phyloP scores from a whole-genome alignment of 2,329 filamentous ascomycete genomes.

The Westerdykella sp. region DNA sequence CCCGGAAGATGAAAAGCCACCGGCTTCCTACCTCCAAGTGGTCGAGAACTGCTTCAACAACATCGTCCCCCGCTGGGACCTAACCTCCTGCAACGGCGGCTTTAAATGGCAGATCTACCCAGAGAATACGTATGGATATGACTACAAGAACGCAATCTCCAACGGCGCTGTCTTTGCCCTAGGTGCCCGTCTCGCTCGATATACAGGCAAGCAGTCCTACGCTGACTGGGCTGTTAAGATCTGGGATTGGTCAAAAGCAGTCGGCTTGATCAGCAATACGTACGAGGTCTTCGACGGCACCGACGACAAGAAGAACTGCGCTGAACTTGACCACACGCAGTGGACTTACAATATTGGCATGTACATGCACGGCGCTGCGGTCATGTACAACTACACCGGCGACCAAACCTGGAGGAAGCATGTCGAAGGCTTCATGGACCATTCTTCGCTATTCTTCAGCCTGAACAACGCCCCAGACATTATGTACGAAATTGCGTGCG shows the following conservation, averaged over 20 bases:
- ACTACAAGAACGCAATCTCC: slow-evolving; percentile 76
- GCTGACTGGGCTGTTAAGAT: slow-evolving; percentile 59
- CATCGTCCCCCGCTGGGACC: slow-evolving; percentile 65
- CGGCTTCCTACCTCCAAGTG: slow-evolving; percentile 55
- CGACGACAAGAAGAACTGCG: slow-evolving; percentile 48
- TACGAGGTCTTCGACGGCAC: slow-evolving; percentile 53
- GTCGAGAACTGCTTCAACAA: slow-evolving; percentile 67
- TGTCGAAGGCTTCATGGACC: slow-evolving; percentile 53
- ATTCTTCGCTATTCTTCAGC: slow-evolving; percentile 51
- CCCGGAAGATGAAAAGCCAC: slow-evolving; percentile 41
- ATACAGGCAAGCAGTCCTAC: slow-evolving; percentile 55
- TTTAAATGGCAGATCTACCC: slow-evolving; percentile 76
- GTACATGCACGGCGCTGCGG: slow-evolving; percentile 50
- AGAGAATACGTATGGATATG: slow-evolving; percentile 64
- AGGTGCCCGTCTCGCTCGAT: slow-evolving; percentile 67
- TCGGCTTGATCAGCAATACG: slow-evolving; percentile 46
- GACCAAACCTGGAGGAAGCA: slow-evolving; percentile 51
- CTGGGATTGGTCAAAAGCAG: slow-evolving; percentile 51
- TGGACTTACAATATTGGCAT: slow-evolving; percentile 55
- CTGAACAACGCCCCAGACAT: slow-evolving; percentile 46
- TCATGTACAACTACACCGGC: slow-evolving; percentile 50
- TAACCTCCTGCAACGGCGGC: slow-evolving; percentile 60
- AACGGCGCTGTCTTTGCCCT: slow-evolving; percentile 83
- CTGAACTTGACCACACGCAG: slow-evolving; percentile 44
- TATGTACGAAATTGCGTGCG: slow-evolving; percentile 61